These are phyloP conservation scores for Aspergillus ustus DNA, from an alignment of 2,329 filamentous ascomycete species.

Conservation along the genomic window DNA sequence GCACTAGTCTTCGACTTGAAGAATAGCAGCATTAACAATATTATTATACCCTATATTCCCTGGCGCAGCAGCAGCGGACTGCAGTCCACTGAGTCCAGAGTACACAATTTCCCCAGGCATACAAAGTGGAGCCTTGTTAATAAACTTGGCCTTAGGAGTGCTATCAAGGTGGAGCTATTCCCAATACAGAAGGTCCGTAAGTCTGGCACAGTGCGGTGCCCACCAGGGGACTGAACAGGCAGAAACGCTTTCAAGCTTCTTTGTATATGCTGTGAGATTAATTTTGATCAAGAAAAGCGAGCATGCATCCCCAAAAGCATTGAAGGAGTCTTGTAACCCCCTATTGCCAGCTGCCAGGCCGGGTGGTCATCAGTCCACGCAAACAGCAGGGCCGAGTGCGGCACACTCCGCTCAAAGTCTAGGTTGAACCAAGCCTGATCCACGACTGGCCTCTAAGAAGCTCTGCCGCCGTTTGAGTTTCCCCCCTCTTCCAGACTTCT, in stretches of 20 bases:
- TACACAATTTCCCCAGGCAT: slow-evolving; percentile 10
- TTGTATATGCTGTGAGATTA: not conserved
- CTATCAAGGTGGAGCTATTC: slow-evolving; percentile 3
- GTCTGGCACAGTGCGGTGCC: not conserved
- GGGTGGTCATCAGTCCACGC: not conserved
- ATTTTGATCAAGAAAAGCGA: not conserved
- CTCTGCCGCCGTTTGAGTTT: not conserved
- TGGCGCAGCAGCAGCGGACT: not conserved
- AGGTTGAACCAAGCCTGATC: not conserved
- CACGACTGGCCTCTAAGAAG: not conserved
- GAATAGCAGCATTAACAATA: slow-evolving; percentile 3
- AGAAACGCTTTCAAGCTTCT: not conserved
- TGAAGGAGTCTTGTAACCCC: not conserved
- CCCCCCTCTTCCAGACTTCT: slow-evolving; percentile 1
- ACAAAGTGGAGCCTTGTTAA: slow-evolving; percentile 2
- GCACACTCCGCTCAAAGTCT: not conserved
- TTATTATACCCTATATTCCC: not conserved
- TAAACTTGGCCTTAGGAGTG: slow-evolving; percentile 5
- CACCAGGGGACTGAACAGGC: not conserved
- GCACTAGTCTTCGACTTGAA: not conserved
- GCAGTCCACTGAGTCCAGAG: not conserved
- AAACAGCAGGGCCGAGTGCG: not conserved
- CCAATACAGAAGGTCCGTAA: slow-evolving; percentile 17
- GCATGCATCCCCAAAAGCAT: not conserved
- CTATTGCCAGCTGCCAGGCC: too few species aligned